Evolutionary conservation across 2,329 filamentous ascomycete genomes (phyloP).

Genomic region (Cercospora zeina): DNA sequence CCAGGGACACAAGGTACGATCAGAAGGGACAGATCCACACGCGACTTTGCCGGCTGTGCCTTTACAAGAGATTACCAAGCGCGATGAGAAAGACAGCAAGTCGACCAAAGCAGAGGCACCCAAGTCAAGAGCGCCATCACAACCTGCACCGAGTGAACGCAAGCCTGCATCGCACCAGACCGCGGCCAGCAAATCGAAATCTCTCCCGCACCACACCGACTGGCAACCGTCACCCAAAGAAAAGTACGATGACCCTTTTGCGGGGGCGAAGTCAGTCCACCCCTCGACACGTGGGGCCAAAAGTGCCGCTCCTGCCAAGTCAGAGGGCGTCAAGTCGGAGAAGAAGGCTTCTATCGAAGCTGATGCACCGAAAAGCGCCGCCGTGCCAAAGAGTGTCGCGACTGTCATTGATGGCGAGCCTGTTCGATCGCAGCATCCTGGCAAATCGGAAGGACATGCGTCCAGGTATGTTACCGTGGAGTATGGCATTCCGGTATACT

Average conservation of each 20-base stretch:
- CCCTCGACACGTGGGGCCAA: constrained; percentile 1
- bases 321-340: background rate
- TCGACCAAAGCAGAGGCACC: constrained; percentile 11
- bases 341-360: background rate
- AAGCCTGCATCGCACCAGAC: constrained; percentile 12
- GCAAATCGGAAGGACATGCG: constrained; percentile 4
- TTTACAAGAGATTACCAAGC: background rate
- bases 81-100: constrained; percentile 12
- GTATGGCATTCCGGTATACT: background rate
- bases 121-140: constrained; percentile 15
- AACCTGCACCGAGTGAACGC: constrained; percentile 5
- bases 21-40: constrained; percentile 12
- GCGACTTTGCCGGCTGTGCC: background rate
- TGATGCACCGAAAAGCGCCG: constrained; percentile 7
- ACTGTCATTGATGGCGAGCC: constrained; percentile 6
- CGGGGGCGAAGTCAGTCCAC: constrained; percentile 9
- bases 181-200: background rate
- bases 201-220: constrained; percentile 10
- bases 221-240: constrained; percentile 13
- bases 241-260: constrained; percentile 7
- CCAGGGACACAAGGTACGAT: background rate
- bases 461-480: constrained; percentile 12
- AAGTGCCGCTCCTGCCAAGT: background rate
- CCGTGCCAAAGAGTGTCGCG: constrained; percentile 10
- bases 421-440: constrained; percentile 6